Percentiles rank a stretch among this genome's conserved stretches.
Evolutionary conservation across 2,329 filamentous ascomycete genomes (phyloP).

Genomic region (Tolypocladium tropicale): DNA sequence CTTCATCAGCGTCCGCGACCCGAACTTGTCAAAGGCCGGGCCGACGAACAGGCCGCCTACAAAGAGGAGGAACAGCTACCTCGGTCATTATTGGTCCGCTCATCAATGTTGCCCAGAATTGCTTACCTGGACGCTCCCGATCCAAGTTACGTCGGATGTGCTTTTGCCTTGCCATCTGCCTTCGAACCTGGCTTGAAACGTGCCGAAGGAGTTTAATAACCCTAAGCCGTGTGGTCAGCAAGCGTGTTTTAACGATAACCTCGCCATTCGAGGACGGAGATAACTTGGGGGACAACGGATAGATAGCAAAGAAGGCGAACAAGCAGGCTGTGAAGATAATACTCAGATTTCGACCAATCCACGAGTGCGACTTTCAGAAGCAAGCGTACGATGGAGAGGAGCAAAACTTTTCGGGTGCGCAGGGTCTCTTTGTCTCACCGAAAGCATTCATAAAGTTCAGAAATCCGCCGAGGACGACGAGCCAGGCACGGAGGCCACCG

Average conservation of each 20-base stretch:
- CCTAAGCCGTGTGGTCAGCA: slow-evolving; percentile 5
- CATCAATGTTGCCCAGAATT: background rate
- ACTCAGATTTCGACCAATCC: background rate
- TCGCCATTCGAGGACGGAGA: background rate
- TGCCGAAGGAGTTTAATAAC: slow-evolving; percentile 36
- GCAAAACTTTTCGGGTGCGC: background rate
- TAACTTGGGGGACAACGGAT: no score
- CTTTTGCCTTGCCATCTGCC: slow-evolving; percentile 18
- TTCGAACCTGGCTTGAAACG: slow-evolving; percentile 43
- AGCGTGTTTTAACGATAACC: background rate
- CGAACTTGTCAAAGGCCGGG: slow-evolving; percentile 27
- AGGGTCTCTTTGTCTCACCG: slow-evolving; percentile 9
- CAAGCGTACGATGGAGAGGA: background rate
- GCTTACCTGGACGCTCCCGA: slow-evolving; percentile 22
- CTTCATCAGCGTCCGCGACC: slow-evolving; percentile 22
- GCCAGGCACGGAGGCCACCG: slow-evolving; percentile 18
- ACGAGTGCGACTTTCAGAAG: background rate
- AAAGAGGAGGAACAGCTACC: slow-evolving; percentile 27
- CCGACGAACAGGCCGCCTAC: slow-evolving; percentile 27
- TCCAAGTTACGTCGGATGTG: slow-evolving; percentile 28
- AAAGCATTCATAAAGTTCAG: slow-evolving; percentile 16
- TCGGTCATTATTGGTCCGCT: background rate
- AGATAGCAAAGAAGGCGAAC: background rate
- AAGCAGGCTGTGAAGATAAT: background rate
- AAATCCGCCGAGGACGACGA: slow-evolving; percentile 20